Evolutionary conservation across 768 basidiomycete species (phyloP), one percentile per base, ranked within the genome.

Genomic region (Mycena haematopus): DNA sequence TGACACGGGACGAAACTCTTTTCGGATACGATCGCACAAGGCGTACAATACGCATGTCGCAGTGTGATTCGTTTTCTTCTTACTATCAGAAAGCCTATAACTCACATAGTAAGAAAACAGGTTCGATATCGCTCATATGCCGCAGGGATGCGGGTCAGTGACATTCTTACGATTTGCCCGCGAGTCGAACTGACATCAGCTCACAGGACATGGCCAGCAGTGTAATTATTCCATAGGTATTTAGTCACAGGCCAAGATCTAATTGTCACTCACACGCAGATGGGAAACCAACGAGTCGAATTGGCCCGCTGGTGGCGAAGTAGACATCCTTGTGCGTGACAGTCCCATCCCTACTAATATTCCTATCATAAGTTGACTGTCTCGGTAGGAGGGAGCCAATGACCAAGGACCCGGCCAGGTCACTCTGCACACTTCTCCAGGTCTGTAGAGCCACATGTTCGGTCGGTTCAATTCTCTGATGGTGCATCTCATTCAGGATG

Each of bases 1-100:
- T 40, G 80, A 82, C 1, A 72, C 80, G 17, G 87, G 87, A 21
- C 75, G 87, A 29, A 76, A 80, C 52, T 86, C 84, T 14, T 83
- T 86, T 36, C 77, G 87, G 46, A 80, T 88, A 62, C 73, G 76
- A 50, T 80, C 81, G 17, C 81, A 81, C 66, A 82, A 83, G 44
- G 73, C 74, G 5, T 88, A 83, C 68, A 80, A 76, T 4, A 83
- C 78, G 15, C 84, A 85, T 64, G 83, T 84, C 49, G 79, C 81
- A 3, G 77, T 86, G 83, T 86, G 67, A 31, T 74, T 21, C 25
- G 50, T 27, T 27, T 52, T 24, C 21, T 5, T 10, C 50, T n/a
- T n/a, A 36, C 17, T 17, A 27, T 31, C 29, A 31, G 29, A 4
- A 31, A n/a, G n/a, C n/a, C n/a, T n/a, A 31, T 31, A 31, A 31